Evolutionary conservation across 805 yeast species (phyloP).

Genomic region (Ogataea zsoltii): DNA sequence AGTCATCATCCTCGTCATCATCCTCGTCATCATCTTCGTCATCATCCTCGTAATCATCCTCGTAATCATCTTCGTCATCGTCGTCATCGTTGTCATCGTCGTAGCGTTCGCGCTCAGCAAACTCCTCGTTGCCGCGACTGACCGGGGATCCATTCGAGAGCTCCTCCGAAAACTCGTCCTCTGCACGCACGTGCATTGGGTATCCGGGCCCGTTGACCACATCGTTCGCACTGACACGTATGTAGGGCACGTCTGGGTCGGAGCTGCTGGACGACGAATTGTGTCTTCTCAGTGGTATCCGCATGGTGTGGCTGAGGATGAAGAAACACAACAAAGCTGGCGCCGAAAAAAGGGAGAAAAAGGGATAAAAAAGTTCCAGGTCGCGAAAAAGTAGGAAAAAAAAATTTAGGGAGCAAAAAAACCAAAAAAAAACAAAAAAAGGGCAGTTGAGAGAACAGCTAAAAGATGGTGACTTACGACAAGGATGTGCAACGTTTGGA

Average conservation of each 20-base stretch:
- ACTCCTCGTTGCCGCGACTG: too few species aligned
- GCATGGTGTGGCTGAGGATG: background rate
- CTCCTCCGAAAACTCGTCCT: background rate
- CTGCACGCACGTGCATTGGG: background rate
- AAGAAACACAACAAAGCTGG: background rate
- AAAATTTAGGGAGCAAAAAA: too few species aligned
- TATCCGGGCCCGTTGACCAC: constrained; percentile 4
- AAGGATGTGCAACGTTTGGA: too few species aligned
- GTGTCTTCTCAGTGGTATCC: background rate
- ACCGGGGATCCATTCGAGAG: background rate
- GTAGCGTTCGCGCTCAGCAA: too few species aligned
- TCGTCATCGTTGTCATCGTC: too few species aligned
- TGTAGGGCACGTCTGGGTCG: constrained; percentile 21
- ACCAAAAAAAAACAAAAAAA: too few species aligned
- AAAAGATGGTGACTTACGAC: too few species aligned
- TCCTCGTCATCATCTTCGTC: too few species aligned
- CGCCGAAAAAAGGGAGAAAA: constrained; percentile 1
- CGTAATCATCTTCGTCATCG: too few species aligned
- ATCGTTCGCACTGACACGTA: constrained; percentile 8
- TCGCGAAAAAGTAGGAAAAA: background rate
- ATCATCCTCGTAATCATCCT: too few species aligned
- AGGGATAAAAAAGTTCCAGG: background rate
- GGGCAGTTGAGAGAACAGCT: too few species aligned
- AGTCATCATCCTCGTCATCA: too few species aligned
- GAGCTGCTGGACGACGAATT: constrained; percentile 14